phyloP scores from a whole-genome alignment of 2,329 filamentous ascomycete genomes.

The Sodiomyces alkalinus region DNA sequence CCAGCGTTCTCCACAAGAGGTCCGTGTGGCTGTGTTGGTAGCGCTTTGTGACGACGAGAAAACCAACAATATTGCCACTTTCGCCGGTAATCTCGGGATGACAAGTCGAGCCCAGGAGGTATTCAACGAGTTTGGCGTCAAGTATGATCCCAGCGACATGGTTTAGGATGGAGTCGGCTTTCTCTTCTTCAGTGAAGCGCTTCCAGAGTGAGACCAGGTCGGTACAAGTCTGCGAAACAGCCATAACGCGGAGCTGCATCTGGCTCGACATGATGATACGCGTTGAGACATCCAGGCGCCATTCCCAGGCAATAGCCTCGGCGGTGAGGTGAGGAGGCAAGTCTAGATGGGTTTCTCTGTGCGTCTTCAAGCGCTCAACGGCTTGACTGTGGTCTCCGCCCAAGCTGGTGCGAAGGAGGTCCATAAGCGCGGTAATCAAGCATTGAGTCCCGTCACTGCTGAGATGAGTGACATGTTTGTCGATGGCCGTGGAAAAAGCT shows the following conservation, averaged over 20 bases:
- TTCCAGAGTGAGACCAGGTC: constrained; percentile 56
- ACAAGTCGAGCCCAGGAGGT: constrained; percentile 79
- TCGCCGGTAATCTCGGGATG: constrained; percentile 79
- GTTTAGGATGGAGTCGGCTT: constrained; percentile 34
- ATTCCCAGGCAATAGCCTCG: constrained; percentile 43
- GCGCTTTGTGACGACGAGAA: constrained; percentile 63
- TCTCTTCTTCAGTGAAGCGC: constrained; percentile 29
- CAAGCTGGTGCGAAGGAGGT: constrained; percentile 27
- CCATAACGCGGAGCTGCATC: constrained; percentile 78
- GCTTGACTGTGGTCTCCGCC: constrained; percentile 20
- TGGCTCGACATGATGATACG: constrained; percentile 69
- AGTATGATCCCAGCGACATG: constrained; percentile 58
- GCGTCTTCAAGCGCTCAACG: constrained; percentile 15
- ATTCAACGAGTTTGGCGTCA: constrained; percentile 59
- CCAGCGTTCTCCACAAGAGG: constrained; percentile 70
- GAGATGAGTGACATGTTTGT: constrained; percentile 39
- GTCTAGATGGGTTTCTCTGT: constrained; percentile 18
- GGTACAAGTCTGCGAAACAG: constrained; percentile 56
- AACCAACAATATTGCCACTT: constrained; percentile 72
- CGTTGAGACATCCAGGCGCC: constrained; percentile 54
- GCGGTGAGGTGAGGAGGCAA: constrained; percentile 22
- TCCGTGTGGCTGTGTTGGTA: constrained; percentile 63
- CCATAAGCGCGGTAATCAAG: constrained; percentile 24
- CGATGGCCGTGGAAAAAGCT: constrained; percentile 30
- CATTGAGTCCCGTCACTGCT: constrained; percentile 25